Evolutionary conservation across 345 rosid species (phyloP).

Genomic region (Toxicodendron radicans): DNA sequence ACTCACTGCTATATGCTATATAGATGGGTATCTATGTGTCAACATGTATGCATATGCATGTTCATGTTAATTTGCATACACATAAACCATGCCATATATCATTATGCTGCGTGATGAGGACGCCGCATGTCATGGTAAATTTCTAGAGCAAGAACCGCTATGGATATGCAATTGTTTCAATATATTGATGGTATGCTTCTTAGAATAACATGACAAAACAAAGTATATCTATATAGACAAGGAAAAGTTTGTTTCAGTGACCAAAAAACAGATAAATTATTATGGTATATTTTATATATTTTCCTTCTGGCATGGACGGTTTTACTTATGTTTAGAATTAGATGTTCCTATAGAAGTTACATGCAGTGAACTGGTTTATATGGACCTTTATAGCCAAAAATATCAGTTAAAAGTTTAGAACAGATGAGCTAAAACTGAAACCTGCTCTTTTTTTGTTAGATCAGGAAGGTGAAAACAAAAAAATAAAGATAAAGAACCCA

Average conservation of each 20-base stretch:
- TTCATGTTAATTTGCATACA: not conserved
- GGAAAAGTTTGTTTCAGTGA: too few relatives aligned
- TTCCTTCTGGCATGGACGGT: too few relatives aligned
- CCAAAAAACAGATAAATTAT: too few relatives aligned
- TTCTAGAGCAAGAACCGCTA: not conserved
- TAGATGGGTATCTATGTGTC: not conserved
- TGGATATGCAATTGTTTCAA: not conserved
- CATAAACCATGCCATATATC: conserved; percentile 11
- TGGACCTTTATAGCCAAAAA: too few relatives aligned
- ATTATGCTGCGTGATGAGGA: not conserved
- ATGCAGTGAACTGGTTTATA: not conserved
- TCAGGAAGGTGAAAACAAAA: not conserved
- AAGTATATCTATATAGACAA: too few relatives aligned
- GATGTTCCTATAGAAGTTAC: not conserved
- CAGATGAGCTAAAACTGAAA: not conserved
- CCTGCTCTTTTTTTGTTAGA: too few relatives aligned
- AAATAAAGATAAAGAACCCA: too few relatives aligned
- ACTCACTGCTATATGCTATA: conserved; percentile 17
- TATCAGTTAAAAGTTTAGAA: not conserved
- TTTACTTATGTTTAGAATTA: too few relatives aligned
- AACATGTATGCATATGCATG: not conserved
- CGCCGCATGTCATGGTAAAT: not conserved
- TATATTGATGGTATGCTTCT: not conserved
- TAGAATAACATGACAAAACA: too few relatives aligned
- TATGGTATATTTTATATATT: too few relatives aligned